Base-by-base conservation (phyloP, 306 rosid species). In the Fagus crenata region DNA sequence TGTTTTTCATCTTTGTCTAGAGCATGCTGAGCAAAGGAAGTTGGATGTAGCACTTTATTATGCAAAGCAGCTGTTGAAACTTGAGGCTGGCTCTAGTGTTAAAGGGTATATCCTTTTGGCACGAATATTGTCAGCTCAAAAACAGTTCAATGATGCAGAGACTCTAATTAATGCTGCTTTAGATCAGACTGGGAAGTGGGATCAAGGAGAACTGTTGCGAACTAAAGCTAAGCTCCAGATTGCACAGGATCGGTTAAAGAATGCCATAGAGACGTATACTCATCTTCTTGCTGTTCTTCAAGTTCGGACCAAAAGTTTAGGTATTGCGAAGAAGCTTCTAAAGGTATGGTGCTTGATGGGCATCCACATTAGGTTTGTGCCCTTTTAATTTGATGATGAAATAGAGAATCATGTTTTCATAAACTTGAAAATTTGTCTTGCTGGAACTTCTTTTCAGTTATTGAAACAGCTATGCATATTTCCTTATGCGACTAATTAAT, bases 171-270 rank as follows among this genome's bases (percentile, higher is more conserved):
- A 89, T 85, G 93, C 93, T 68, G 97, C 96, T 71, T 53, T 94
- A 22, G 98, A 92, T 77, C 94, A 94, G 82, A 85, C 95, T 35
- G 98, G 94, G 67, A 90, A 83, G 81, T 90, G 92, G 97, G 96
- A 94, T 65, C 98, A 92, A 75, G 98, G 96, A 77, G 96, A 89
- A 55, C 81, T 94, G 65, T 84, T 92, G 75, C 87, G 86, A 75
- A 90, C 94, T 40, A 94, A 90, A 84, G 98, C 98, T 70, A 94
- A 90, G 77, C 87, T 94, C 54, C 93, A 83, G 77, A 86, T 89
- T 37, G 96, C 96, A 3, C 97, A 94, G 68, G 96, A 90, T 75
- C 90, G 75, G 78, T 72, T 92, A 49, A 90, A 89, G 86, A 85
- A 80, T 56, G 91, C 96, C 46, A 78, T 88, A 74, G 86, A 89